phyloP scores from a whole-genome alignment of 148 eudicot species.

The Cornus controversa region DNA sequence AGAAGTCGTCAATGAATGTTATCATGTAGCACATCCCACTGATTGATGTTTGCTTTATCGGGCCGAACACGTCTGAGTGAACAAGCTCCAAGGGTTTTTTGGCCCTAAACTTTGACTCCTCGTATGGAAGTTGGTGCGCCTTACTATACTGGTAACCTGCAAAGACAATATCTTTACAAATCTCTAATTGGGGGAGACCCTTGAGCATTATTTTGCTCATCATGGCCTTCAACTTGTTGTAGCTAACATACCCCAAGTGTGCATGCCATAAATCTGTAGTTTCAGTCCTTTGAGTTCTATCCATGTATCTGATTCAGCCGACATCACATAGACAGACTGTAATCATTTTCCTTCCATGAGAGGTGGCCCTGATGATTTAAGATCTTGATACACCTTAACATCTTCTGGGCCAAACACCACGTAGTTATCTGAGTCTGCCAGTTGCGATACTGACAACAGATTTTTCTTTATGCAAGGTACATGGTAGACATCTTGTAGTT shows the following conservation, averaged over 20 bases:
- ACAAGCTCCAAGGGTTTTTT: too few species aligned
- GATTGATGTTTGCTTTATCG: too few species aligned
- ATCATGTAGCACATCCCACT: too few species aligned
- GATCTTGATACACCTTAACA: not conserved
- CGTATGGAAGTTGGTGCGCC: not conserved
- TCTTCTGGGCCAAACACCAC: slow-evolving; percentile 12
- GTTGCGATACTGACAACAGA: slow-evolving; percentile 10
- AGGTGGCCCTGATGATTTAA: too few species aligned
- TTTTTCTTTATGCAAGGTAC: slow-evolving; percentile 11
- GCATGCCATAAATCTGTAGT: slow-evolving; percentile 6
- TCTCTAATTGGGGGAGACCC: not conserved
- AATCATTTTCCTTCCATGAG: not conserved
- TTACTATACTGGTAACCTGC: slow-evolving; percentile 8
- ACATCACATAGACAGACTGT: slow-evolving; percentile 19
- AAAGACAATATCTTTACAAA: not conserved
- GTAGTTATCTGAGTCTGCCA: slow-evolving; percentile 1
- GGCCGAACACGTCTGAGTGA: too few species aligned
- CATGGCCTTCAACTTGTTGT: slow-evolving; percentile 1
- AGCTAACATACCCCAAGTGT: slow-evolving; percentile 16
- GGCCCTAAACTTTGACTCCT: slow-evolving; percentile 8
- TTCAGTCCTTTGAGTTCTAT: slow-evolving; percentile 16
- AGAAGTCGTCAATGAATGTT: too few species aligned
- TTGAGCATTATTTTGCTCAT: slow-evolving; percentile 2
- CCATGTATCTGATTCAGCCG: not conserved
- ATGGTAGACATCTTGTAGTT: slow-evolving; percentile 13